phyloP scores from a whole-genome alignment of 2,329 filamentous ascomycete genomes.

The Sporothrix curviconia region DNA sequence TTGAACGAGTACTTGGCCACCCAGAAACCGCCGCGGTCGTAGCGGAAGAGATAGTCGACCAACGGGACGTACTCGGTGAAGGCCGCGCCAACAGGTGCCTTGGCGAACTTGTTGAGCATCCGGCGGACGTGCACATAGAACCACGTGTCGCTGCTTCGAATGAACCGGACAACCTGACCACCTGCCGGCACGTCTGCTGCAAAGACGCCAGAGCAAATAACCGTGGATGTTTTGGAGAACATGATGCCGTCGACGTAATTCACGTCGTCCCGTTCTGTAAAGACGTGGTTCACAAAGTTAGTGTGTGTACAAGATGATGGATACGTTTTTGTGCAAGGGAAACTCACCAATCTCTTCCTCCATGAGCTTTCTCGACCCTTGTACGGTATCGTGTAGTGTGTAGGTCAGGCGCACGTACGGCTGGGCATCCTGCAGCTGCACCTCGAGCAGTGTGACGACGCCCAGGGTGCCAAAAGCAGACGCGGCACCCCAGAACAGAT shows the following conservation, averaged over 20 bases:
- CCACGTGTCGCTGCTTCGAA: slow-evolving; percentile 59
- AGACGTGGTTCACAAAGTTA: neutral
- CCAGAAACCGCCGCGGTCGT: slow-evolving; percentile 66
- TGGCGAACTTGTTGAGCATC: slow-evolving; percentile 26
- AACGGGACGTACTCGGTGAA: slow-evolving; percentile 49
- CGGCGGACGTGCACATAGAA: slow-evolving; percentile 62
- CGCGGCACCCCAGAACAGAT: slow-evolving; percentile 54
- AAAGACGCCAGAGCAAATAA: slow-evolving; percentile 56
- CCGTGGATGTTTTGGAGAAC: slow-evolving; percentile 47
- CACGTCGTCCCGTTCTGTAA: neutral
- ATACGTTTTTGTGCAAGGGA: neutral
- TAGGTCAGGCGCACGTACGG: slow-evolving; percentile 52
- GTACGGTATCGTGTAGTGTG: slow-evolving; percentile 35
- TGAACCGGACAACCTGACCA: slow-evolving; percentile 40
- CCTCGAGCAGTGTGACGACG: slow-evolving; percentile 52
- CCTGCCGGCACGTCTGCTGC: slow-evolving; percentile 38
- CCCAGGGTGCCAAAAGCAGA: slow-evolving; percentile 56
- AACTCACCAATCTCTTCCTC: slow-evolving; percentile 24
- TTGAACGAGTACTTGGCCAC: slow-evolving; percentile 54
- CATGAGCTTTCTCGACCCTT: slow-evolving; percentile 38
- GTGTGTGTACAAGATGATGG: neutral
- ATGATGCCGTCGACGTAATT: slow-evolving; percentile 67
- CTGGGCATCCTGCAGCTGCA: slow-evolving; percentile 48
- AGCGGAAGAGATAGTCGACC: slow-evolving; percentile 63
- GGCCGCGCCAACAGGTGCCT: slow-evolving; percentile 18